These are phyloP conservation scores for Persicaria tinctoria DNA, from an alignment of 148 eudicot genomes.

Conservation along the genomic window DNA sequence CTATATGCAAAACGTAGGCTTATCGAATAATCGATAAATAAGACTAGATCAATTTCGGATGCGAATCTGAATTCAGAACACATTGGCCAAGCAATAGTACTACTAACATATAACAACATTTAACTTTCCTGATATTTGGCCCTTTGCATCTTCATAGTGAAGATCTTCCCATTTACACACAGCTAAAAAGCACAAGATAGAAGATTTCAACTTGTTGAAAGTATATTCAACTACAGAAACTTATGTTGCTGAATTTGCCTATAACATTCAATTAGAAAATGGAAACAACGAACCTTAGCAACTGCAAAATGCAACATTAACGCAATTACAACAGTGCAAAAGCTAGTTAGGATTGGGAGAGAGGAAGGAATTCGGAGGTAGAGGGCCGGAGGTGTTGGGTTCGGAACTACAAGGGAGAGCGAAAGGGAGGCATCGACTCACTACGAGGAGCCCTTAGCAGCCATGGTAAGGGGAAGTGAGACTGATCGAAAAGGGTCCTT, in stretches of 20 bases:
- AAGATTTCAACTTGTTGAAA: background rate
- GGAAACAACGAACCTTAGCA: background rate
- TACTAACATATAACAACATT: no score
- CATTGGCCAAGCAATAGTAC: background rate
- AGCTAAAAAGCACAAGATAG: constrained; percentile 33
- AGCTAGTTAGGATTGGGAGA: no score
- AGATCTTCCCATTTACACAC: constrained; percentile 80
- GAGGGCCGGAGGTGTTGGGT: no score
- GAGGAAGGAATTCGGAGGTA: no score
- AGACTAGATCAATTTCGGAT: background rate
- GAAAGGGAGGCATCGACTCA: no score
- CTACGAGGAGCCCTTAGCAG: no score
- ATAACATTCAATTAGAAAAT: background rate
- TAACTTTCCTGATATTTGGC: constrained; percentile 54
- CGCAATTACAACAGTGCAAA: background rate
- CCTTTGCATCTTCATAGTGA: constrained; percentile 69
- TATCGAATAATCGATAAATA: no score
- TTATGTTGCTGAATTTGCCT: background rate
- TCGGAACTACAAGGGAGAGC: no score
- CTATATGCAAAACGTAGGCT: no score
- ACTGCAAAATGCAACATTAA: background rate
- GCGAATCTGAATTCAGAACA: background rate
- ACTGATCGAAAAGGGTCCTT: no score
- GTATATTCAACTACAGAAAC: background rate
- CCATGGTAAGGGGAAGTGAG: no score